A percentile compares a stretch with the other conserved stretches of the same genome.
Evolutionary conservation across 768 basidiomycete genomes (phyloP).

Genomic region (Mycena capillaripes): DNA sequence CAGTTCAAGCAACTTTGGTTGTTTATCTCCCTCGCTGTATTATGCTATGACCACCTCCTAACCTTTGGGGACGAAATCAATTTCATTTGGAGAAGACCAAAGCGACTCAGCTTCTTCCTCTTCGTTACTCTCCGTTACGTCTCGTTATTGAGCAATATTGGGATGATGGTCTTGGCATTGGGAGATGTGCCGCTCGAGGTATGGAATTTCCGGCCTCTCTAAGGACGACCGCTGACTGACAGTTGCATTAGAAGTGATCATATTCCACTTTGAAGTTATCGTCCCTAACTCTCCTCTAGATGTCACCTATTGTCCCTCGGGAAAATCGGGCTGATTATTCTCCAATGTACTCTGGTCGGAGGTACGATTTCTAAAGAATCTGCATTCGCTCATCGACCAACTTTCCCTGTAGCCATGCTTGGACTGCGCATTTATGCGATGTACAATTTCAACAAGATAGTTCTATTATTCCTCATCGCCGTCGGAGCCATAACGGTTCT

Average conservation of each 20-base stretch:
- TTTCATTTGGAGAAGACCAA: conserved; percentile 2
- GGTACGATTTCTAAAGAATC: not conserved
- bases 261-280: not conserved
- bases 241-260: not conserved
- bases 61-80: not conserved
- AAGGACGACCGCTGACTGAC: not conserved
- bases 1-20: not conserved
- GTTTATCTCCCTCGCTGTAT: not conserved
- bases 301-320: not conserved
- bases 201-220: not conserved
- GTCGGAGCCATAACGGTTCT: not conserved
- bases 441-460: conserved; percentile 7
- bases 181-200: not conserved
- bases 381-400: not conserved
- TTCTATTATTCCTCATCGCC: not conserved
- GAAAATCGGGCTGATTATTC: not conserved
- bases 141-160: not conserved
- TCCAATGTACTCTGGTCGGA: not conserved
- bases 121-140: conserved; percentile 3
- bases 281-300: not conserved
- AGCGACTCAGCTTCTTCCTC: conserved; percentile 11
- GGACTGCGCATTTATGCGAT: not conserved
- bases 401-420: not conserved
- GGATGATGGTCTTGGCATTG: not conserved
- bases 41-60: not conserved